Conservation (phyloP, 176 grass and related monocot species). For the Chrysopogon serrulatus region DNA sequence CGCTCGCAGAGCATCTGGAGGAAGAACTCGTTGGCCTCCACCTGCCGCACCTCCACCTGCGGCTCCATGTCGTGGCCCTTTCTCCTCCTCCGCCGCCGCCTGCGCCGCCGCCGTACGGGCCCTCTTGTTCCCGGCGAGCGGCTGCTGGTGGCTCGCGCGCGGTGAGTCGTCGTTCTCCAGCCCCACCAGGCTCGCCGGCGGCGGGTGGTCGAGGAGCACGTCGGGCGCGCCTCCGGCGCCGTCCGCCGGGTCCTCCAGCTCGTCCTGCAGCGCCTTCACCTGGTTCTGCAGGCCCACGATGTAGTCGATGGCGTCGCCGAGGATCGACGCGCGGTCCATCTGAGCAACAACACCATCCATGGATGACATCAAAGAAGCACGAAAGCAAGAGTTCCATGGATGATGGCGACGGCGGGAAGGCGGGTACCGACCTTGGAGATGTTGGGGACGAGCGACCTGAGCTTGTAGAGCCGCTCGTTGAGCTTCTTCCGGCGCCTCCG, state of each 20-base stretch:
- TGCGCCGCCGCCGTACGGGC: neutral
- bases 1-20: slow-evolving; percentile 76
- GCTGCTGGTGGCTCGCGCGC: slow-evolving; percentile 1
- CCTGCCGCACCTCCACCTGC: slow-evolving; percentile 81
- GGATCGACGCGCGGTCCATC: slow-evolving; percentile 94
- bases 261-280: slow-evolving; percentile 82
- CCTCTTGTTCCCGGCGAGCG: slow-evolving; percentile 16
- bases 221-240: slow-evolving; percentile 24
- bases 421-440: slow-evolving; percentile 69
- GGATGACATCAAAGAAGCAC: neutral
- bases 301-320: slow-evolving; percentile 92
- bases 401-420: neutral
- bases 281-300: slow-evolving; percentile 80
- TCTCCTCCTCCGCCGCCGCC: neutral
- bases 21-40: slow-evolving; percentile 85
- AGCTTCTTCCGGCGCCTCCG: slow-evolving; percentile 81
- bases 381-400: neutral
- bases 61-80: slow-evolving; percentile 57
- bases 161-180: slow-evolving; percentile 45
- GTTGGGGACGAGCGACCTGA: slow-evolving; percentile 87
- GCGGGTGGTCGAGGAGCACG: slow-evolving; percentile 41
- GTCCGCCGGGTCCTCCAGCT: slow-evolving; percentile 60
- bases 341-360: neutral
- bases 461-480: slow-evolving; percentile 68
- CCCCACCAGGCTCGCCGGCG: slow-evolving; percentile 34